phyloP scores from a whole-genome alignment of 164 flowering plant genomes.

The Cinnamomum micranthum region DNA sequence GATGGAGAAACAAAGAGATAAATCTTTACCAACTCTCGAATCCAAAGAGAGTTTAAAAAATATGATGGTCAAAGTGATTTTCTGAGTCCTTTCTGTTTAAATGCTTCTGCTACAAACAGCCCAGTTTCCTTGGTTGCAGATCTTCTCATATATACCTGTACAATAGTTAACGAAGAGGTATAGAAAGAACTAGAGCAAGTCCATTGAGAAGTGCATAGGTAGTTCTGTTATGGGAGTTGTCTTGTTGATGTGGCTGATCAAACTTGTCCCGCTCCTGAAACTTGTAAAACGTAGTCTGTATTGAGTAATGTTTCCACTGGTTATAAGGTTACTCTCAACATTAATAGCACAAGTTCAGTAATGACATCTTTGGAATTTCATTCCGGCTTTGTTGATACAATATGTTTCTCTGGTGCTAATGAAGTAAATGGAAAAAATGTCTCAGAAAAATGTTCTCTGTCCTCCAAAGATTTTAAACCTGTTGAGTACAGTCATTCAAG shows the following conservation, averaged over 20 bases:
- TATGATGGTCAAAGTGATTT: constrained; percentile 11
- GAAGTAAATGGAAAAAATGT: not conserved
- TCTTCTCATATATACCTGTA: constrained; percentile 15
- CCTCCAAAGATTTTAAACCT: not conserved
- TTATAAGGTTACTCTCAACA: constrained; percentile 6
- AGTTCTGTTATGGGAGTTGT: not conserved
- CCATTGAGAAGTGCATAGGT: not conserved
- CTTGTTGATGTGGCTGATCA: constrained; percentile 10
- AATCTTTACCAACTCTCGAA: constrained; percentile 6
- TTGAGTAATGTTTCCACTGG: constrained; percentile 14
- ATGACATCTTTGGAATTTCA: not conserved
- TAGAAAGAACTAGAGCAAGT: constrained; percentile 32
- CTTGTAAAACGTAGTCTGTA: not conserved
- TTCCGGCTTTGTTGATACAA: not conserved
- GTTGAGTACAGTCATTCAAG: not conserved
- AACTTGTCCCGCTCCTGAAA: constrained; percentile 1
- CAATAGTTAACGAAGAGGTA: constrained; percentile 32
- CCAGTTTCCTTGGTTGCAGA: constrained; percentile 17
- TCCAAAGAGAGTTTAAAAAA: not conserved
- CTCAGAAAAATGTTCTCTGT: not conserved
- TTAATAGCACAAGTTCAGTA: not conserved
- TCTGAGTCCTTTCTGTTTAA: constrained; percentile 16
- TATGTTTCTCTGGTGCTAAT: not conserved
- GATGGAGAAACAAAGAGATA: constrained; percentile 1
- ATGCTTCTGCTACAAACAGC: constrained; percentile 14